phyloP scores from a whole-genome alignment of 768 basidiomycete species.

The Hebeloma cylindrosporum region DNA sequence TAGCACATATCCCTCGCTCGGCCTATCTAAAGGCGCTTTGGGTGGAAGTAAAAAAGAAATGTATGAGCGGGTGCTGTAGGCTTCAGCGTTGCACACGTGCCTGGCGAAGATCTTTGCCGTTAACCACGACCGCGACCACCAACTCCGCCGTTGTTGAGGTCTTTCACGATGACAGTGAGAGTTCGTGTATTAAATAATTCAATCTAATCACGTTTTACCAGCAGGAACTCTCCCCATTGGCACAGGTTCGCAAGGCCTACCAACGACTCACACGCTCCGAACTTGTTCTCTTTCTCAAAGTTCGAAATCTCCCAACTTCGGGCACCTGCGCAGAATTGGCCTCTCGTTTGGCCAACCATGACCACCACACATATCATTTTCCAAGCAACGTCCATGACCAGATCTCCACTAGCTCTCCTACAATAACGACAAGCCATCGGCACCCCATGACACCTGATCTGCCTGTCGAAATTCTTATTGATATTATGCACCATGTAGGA shows the following conservation, averaged over 20 bases:
- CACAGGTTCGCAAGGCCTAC: constrained; percentile 67
- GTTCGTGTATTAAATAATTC: no score
- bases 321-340: constrained; percentile 68
- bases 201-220: constrained; percentile 22
- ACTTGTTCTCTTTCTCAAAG: constrained; percentile 72
- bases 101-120: no score
- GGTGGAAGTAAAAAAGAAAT: no score
- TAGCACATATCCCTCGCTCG: neutral
- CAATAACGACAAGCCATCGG: constrained; percentile 26
- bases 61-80: no score
- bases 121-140: no score
- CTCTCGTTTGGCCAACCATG: constrained; percentile 70
- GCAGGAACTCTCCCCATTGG: constrained; percentile 37
- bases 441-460: constrained; percentile 54
- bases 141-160: no score
- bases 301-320: constrained; percentile 64
- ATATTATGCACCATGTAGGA: constrained; percentile 75
- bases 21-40: no score
- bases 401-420: constrained; percentile 30
- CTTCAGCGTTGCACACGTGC: no score
- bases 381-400: constrained; percentile 33
- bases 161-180: no score
- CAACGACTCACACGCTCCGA: constrained; percentile 64
- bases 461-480: constrained; percentile 73
- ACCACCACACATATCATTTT: constrained; percentile 72